Evolutionary conservation across 225 moss, liverwort and hornwort genomes (phyloP).

Genomic region (Sphagnum contortum): DNA sequence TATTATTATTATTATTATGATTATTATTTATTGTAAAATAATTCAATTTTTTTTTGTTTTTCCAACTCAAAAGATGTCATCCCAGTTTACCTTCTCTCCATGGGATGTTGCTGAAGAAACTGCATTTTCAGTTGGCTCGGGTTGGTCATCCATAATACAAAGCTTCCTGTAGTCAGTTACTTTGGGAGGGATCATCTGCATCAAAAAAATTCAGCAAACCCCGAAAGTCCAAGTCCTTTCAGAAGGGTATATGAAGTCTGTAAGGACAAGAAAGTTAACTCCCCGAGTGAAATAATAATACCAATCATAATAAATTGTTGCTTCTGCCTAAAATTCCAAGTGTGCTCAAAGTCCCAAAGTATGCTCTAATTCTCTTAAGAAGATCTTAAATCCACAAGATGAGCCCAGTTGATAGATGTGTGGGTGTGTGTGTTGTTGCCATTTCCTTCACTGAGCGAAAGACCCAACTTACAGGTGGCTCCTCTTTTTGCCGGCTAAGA

Average conservation of each 20-base stretch:
- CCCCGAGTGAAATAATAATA: background rate
- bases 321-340: too few relatives aligned
- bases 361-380: too few relatives aligned
- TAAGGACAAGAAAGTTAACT: background rate
- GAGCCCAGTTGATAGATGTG: too few relatives aligned
- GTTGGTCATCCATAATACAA: conserved; percentile 50
- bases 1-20: too few relatives aligned
- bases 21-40: too few relatives aligned
- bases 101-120: background rate
- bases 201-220: background rate
- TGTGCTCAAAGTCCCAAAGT: background rate
- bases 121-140: conserved; percentile 26
- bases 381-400: too few relatives aligned
- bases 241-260: too few relatives aligned
- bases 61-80: conserved; percentile 57
- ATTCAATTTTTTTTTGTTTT: too few relatives aligned
- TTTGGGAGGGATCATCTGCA: conserved; percentile 83
- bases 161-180: conserved; percentile 55
- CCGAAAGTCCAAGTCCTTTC: too few relatives aligned
- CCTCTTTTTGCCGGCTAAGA: conserved; percentile 77
- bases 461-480: conserved; percentile 56
- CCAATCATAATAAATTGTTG: background rate
- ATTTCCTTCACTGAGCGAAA: too few relatives aligned
- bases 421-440: too few relatives aligned
- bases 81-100: conserved; percentile 52